Evolutionary conservation across 2,329 filamentous ascomycete species (phyloP), one percentile per base, ranked within the genome.

Genomic region (Trichoderma sp.): DNA sequence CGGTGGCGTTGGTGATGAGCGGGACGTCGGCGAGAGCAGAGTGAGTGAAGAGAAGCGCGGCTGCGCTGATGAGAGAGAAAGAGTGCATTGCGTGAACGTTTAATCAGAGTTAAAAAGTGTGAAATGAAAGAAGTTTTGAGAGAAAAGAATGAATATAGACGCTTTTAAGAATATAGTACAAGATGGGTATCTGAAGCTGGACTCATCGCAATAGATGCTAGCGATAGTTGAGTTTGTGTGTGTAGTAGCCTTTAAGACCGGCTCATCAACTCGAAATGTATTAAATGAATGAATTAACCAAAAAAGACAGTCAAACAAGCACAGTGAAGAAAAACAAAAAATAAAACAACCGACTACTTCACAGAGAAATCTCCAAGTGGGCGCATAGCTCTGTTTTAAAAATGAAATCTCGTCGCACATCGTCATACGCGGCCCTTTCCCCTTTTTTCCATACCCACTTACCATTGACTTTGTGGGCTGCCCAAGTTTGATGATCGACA

Each of bases 361-460:
- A 1, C 47, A 49, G 5, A 35, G 24, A 59, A 37, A 8, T 59
- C n/a, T 37, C 13, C 33, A 40, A 37, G 56, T 27, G 56, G 33
- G 11, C 11, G 14, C 13, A 27, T 37, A 6, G 2, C n/a, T 27
- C 13, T 53, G 19, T 19, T 16, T n/a, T 63, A 27, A 37, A 63
- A 29, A 52, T 1, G 3, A 7, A 16, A 27, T 63, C 13, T 37
- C 2, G 21, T 63, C 47, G 21, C 43, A 27, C 16, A 37, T 53
- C 60, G 31, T 63, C 60, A 37, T 63, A 53, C 43, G 60, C 47
- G 43, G 60, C 60, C 60, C 5, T 16, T n/a, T 35, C 60, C 60
- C 60, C 60, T 63, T 63, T 63, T 52, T 59, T 59, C 40, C 21
- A 47, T 37, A 53, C 24, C 60, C 60, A 63, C 60, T 37, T 53